Percentiles rank a stretch among this genome's conserved stretches.
Evolutionary conservation across 2,329 filamentous ascomycete species (phyloP).

Genomic region (Diaporthe ampelina): DNA sequence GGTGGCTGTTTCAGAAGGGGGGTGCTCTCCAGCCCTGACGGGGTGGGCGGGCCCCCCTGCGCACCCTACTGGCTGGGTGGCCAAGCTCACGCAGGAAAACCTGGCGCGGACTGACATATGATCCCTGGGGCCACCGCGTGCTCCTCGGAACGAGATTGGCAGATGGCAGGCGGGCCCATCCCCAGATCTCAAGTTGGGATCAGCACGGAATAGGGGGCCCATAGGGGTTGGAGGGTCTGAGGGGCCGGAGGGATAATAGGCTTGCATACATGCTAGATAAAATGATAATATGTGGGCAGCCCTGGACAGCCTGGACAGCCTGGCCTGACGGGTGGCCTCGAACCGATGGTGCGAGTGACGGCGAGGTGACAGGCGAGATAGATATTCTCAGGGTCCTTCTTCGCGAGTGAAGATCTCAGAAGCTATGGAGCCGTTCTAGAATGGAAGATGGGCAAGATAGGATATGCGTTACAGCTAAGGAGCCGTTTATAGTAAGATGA

Average conservation of each 20-base stretch:
- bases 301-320: neutral
- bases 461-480: neutral
- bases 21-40: conserved; percentile 5
- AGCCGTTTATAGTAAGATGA: too few relatives aligned
- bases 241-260: conserved; percentile 8
- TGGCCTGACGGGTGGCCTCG: neutral
- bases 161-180: conserved; percentile 35
- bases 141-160: conserved; percentile 40
- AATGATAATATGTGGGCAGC: neutral
- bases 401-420: conserved; percentile 24
- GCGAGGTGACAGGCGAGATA: neutral
- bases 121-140: conserved; percentile 25
- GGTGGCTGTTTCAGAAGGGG: conserved; percentile 39
- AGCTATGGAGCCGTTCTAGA: conserved; percentile 27
- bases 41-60: neutral
- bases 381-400: conserved; percentile 7
- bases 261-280: neutral
- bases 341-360: neutral
- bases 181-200: conserved; percentile 40
- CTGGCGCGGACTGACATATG: conserved; percentile 20
- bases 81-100: conserved; percentile 25
- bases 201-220: conserved; percentile 41
- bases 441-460: conserved; percentile 14
- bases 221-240: conserved; percentile 25
- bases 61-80: conserved; percentile 20